Evolutionary conservation across 148 eudicot genomes (phyloP), one percentile per base, ranked within the genome.

Genomic region (Arbutus unedo): DNA sequence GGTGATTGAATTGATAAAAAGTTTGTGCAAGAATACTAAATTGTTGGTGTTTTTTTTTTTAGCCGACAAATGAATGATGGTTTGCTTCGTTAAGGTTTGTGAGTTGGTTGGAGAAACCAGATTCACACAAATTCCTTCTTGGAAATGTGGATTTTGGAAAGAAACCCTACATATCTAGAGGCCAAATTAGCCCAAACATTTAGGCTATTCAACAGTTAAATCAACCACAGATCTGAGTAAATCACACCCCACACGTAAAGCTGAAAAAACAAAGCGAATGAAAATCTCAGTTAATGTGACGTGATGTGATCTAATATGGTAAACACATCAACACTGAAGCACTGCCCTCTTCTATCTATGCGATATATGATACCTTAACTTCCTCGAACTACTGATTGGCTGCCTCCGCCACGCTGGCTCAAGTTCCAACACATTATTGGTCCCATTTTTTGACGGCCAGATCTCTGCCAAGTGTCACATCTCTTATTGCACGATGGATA

Each of bases 371-470:
- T 85, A 91, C 96, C 98, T 93, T 93, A 95, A 91, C 89, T 89
- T 95, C 92, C 80, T 89, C 98, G 93, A 93, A 93, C 66, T 64
- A 85, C 84, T 92, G 91, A 93, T 91, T 92, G 97, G 93, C 82
- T 93, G 82, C 43, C 48, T 77, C 87, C 87, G 91, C 96, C 92
- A 87, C 75, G 90, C 88, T 88, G 92, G 89, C 93, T 84, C 80
- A 77, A 79, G 49, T 70, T 80, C 79, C 76, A 18, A 49, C 51
- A 88, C 85, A 90, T 91, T 90, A 95, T 93, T 92, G 94, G 93
- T 49, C 75, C 74, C 14, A 49, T 38, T 7, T 81, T 75, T 77
- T 74, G 54, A 82, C 85, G 90, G 86, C 56, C 59, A 76, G 59
- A 64, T 82, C 56, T 41, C 8, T 6, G 18, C 84, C 90, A 92